Base-by-base conservation (phyloP, 2,329 filamentous ascomycete genomes). In the Chalaropsis thielavioides region DNA sequence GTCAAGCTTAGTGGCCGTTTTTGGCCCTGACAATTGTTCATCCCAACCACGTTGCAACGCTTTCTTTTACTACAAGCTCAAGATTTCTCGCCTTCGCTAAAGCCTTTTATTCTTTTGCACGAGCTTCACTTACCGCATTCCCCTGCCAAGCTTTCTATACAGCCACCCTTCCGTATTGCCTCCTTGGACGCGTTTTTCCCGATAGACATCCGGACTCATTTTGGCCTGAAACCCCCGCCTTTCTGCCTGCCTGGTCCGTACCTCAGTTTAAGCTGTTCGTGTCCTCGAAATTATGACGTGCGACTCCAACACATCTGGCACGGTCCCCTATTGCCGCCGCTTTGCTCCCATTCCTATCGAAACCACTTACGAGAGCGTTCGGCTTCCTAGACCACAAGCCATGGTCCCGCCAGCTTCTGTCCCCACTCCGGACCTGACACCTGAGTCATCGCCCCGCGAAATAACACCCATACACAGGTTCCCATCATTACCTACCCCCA, bases 331-430 rank as follows among this genome's bases (percentile, higher is more conserved):
- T 79, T 78, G 79, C 68, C 78, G 82, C 71, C 83, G 83, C 70
- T 89, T 89, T 75, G 79, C 77, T 51, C 86, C 87, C 41, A 80
- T 88, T 64, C 86, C 87, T 17, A 83, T 91, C 68, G 88, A 91
- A 74, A 90, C 87, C 8, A 86, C 82, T 1, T 83, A 82, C 69
- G 83, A 84, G 69, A 81, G 82, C 59, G 81, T 78, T 72, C 77
- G 83, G 70, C 70, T 68, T 70, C 74, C 61, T 70, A 40, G 17
- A 3, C 58, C 65, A 51, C 61, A 43, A 31, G 6, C 62, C n/a
- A 13, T 58, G 35, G 38, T 24, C 49, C 60, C 15, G n/a, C 64
- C 35, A 35, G 56, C 24, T n/a, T 72, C 75, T 64, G 79, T 81
- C 64, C 81, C 81, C 44, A 82, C 80, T 41, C 80, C 83, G 61